Evolutionary conservation across 108 stramenopile genomes (phyloP), one percentile per base, ranked within the genome.

Genomic region (Epithemia pelagica): DNA sequence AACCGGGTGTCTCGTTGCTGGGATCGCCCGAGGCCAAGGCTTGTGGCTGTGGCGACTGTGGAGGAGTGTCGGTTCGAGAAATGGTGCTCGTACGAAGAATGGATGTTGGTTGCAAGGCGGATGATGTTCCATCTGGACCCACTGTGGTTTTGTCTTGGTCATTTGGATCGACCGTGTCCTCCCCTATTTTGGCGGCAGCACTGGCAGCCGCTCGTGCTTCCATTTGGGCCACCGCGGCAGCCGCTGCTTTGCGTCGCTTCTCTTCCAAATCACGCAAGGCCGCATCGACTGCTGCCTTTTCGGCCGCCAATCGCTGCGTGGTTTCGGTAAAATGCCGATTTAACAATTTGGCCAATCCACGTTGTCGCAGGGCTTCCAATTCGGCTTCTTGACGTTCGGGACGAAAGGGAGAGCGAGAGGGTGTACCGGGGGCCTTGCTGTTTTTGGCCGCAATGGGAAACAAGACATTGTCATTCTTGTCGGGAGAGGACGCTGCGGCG

Each of bases 261-360:
- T 68, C 62, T 32, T 80, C 76, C 28, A 85, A 60, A 60, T 85
- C 81, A 2, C 65, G 66, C 37, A 85, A 67, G 29, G 84, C 84
- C 2, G 68, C 60, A 46, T 85, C 81, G 10, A 78, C 81, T 22
- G 75, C 79, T 19, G 80, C 83, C 28, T 76, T 69, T 72, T 84
- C 83, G 28, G 67, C 67, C 25, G 78, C 76, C 18, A 82, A 68
- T 32, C 72, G 54, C 32, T 73, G 66, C 10, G 77, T 74, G 2
- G 74, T 78, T 25, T 77, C 61, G 10, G 81, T 86, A 67, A 86
- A 86, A 69, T 86, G 85, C 22, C 67, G 74, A 67, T 86, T 86
- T 21, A 86, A 64, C 21, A 80, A 53, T 58, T 79, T 86, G 46
- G 85, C 79, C 23, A 82, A 53, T 3, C 81, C 81, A 31, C 80